Evolutionary conservation across 495 filamentous ascomycete genomes (phyloP), one percentile per base, ranked within the genome.

Genomic region (Penicillium flavigenum): DNA sequence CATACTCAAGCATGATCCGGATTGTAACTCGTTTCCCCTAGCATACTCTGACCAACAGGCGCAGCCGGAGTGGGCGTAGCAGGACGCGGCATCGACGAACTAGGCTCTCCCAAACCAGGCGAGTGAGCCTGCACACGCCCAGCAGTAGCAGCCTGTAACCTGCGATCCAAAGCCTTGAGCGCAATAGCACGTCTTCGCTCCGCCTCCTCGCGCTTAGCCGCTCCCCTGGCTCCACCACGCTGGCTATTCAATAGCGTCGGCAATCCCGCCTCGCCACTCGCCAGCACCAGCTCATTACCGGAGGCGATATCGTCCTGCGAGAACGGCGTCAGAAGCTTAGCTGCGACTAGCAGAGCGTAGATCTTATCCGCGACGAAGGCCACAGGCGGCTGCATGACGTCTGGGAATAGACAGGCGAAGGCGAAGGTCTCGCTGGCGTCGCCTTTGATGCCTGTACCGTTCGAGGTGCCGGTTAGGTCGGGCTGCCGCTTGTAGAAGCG

Each of bases 361-460:
- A 96, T 72, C 51, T 84, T 79, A 46, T 90, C 86, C 19, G 89
- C 83, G 31, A 97, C 66, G 49, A 82, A 79, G 19, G 88, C 80
- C 55, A 98, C 79, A 14, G 90, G 82, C 5, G 88, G 86, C 52
- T 96, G 90, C 16, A 91, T 77, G 29, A 86, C 83, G 43, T 95
- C 93, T 3, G 94, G 94, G 76, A 97, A 98, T 71, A 98, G 97
- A 66, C 90, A 88, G 58, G 92, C 87, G 67, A 96, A 96, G 36
- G 90, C 86, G 66, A 98, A 98, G 1, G 92, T 96, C 69, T 98
- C 94, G 64, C 88, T 92, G 17, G 95, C 91, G 66, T 98, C 94
- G 49, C 94, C 94, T 61, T 86, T 80, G 57, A 77, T 79, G 24
- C 72, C 74, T 10, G 66, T 59, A n/a, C 77, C 79, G 24, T 78